phyloP scores from a whole-genome alignment of 2,329 filamentous ascomycete genomes.

The Penicillium sp. region DNA sequence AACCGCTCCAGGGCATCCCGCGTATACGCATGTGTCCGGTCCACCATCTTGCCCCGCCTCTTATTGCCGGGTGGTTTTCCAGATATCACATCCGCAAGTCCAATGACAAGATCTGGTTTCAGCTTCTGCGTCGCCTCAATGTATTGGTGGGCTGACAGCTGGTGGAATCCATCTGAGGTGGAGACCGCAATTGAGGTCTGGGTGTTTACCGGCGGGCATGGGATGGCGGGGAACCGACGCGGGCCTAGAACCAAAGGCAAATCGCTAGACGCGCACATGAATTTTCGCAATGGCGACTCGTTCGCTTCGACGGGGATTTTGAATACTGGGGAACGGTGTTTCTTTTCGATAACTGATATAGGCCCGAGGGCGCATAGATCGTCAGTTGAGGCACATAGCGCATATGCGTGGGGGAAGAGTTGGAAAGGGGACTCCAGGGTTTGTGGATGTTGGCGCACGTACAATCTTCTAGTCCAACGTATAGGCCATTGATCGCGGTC shows the following conservation, averaged over 20 bases:
- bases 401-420: not conserved
- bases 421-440: not conserved
- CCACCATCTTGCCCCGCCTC: conserved; percentile 77
- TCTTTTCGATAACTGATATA: conserved; percentile 62
- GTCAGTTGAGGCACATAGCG: conserved; percentile 24
- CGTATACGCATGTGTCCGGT: conserved; percentile 82
- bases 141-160: conserved; percentile 70
- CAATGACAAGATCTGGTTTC: conserved; percentile 77
- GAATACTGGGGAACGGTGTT: conserved; percentile 54
- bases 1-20: conserved; percentile 62
- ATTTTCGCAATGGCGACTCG: conserved; percentile 68
- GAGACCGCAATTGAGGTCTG: conserved; percentile 72
- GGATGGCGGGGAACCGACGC: conserved; percentile 74
- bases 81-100: conserved; percentile 71
- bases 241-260: conserved; percentile 72
- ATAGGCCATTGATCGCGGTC: conserved; percentile 67
- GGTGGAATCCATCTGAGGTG: conserved; percentile 82
- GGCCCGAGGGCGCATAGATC: conserved; percentile 24
- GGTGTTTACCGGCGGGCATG: conserved; percentile 68
- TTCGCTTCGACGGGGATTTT: conserved; percentile 46
- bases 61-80: conserved; percentile 65
- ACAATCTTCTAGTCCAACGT: conserved; percentile 93
- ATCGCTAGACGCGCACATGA: conserved; percentile 69
- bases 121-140: conserved; percentile 63
- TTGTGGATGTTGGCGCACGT: conserved; percentile 38